These are phyloP conservation scores for Ilex paraguariensis DNA, from an alignment of 305 asterid species.

Conservation along the genomic window DNA sequence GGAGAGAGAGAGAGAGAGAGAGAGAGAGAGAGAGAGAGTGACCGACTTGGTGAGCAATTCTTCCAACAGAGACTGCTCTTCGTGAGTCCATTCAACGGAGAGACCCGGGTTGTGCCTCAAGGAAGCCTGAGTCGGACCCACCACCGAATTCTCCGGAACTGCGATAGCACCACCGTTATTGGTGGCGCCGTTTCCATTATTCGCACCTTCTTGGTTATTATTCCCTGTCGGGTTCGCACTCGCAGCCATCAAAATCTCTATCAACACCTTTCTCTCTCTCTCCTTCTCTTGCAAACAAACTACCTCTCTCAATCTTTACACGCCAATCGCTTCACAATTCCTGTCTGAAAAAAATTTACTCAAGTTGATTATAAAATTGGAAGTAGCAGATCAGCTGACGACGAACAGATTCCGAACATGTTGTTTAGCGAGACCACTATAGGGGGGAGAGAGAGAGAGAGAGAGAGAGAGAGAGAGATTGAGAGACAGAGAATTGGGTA, in stretches of 20 bases:
- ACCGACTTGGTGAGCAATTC: constrained; percentile 36
- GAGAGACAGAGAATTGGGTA: not conserved
- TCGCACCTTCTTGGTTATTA: constrained; percentile 20
- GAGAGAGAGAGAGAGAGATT: too few relatives aligned
- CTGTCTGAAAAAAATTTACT: not conserved
- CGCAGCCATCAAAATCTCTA: constrained; percentile 54
- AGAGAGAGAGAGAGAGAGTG: not conserved
- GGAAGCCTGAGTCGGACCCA: constrained; percentile 33
- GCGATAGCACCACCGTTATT: constrained; percentile 20
- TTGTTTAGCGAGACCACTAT: too few relatives aligned
- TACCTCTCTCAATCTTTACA: too few relatives aligned
- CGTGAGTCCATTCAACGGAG: constrained; percentile 30
- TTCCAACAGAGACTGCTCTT: constrained; percentile 36
- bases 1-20: constrained; percentile 1
- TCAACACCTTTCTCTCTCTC: not conserved
- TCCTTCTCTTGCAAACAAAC: not conserved
- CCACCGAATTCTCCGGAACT: constrained; percentile 33
- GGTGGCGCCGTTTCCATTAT: constrained; percentile 26
- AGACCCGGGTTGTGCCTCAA: constrained; percentile 29
- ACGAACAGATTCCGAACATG: too few relatives aligned
- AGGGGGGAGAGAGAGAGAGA: too few relatives aligned
- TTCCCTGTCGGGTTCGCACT: constrained; percentile 65
- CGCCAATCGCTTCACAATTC: not conserved
- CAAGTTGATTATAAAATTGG: not conserved
- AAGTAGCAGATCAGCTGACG: not conserved